These are phyloP conservation scores for Diaporthe longicolla DNA, from an alignment of 2,329 filamentous ascomycete genomes.

Conservation along the genomic window DNA sequence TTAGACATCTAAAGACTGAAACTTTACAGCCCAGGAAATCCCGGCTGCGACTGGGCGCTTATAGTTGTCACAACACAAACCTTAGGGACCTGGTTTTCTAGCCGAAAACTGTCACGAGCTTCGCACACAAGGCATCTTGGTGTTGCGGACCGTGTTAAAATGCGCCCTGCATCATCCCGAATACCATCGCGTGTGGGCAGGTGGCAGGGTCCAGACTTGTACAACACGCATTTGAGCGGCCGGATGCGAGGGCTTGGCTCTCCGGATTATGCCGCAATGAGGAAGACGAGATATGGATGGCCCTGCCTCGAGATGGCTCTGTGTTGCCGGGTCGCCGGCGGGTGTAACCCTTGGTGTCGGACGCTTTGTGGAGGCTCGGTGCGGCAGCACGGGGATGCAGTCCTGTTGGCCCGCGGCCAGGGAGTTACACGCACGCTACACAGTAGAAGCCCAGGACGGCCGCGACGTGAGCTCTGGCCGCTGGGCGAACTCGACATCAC, in stretches of 20 bases:
- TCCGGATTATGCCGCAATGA: background rate
- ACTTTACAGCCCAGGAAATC: background rate
- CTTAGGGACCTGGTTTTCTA: too few relatives aligned
- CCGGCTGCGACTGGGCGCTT: background rate
- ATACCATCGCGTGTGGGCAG: background rate
- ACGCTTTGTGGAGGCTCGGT: background rate
- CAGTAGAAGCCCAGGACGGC: background rate
- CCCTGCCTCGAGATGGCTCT: background rate
- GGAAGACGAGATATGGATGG: background rate
- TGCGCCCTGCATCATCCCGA: too few relatives aligned
- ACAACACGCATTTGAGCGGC: background rate
- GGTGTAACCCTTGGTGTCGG: background rate
- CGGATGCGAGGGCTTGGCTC: background rate
- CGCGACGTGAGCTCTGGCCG: background rate
- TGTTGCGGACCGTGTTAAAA: background rate
- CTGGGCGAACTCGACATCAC: background rate
- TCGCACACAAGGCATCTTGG: background rate
- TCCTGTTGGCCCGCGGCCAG: conserved; percentile 15
- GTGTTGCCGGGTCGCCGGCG: background rate
- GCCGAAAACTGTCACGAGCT: background rate
- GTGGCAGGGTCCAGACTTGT: conserved; percentile 4
- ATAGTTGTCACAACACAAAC: too few relatives aligned
- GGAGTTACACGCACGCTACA: background rate
- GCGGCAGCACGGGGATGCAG: conserved; percentile 19
- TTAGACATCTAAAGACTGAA: background rate